These are phyloP conservation scores for Phyllostachys edulis DNA, from an alignment of 176 grass and related monocot species.

Conservation along the genomic window DNA sequence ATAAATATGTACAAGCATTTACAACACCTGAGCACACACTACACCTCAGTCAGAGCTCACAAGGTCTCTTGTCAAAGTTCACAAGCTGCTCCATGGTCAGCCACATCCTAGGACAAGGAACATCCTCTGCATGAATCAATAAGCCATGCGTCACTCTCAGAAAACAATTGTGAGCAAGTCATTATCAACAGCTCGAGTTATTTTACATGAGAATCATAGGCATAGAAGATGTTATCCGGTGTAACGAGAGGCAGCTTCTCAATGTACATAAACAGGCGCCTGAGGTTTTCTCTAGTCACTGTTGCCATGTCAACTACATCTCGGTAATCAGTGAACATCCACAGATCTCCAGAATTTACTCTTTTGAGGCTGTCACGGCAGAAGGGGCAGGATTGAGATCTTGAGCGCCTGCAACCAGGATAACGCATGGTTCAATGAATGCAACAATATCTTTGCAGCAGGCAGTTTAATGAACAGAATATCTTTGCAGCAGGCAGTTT, in stretches of 20 bases:
- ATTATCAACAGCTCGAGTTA: constrained; percentile 38
- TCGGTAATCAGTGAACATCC: constrained; percentile 64
- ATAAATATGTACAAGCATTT: constrained; percentile 54
- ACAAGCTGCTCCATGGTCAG: constrained; percentile 41
- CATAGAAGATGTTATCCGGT: constrained; percentile 64
- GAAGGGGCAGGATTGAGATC: constrained; percentile 88
- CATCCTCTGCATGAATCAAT: constrained; percentile 57
- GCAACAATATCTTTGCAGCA: constrained; percentile 10
- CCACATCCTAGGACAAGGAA: constrained; percentile 53
- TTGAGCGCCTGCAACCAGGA: constrained; percentile 61
- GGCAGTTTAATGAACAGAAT: not conserved
- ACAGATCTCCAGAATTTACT: constrained; percentile 77
- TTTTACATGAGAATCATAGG: constrained; percentile 96
- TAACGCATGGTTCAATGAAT: constrained; percentile 10
- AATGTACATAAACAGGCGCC: constrained; percentile 64
- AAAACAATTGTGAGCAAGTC: constrained; percentile 38
- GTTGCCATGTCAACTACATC: constrained; percentile 73
- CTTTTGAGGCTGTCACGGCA: constrained; percentile 81
- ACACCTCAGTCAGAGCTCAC: constrained; percentile 10
- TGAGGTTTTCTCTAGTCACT: constrained; percentile 67
- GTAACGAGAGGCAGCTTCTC: constrained; percentile 79
- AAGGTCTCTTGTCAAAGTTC: constrained; percentile 14
- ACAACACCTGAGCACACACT: constrained; percentile 28
- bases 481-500: not conserved
- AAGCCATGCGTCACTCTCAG: constrained; percentile 36